Conservation (phyloP, 129 eudicot genomes). For the Pseudognaphalium luteoalbum region DNA sequence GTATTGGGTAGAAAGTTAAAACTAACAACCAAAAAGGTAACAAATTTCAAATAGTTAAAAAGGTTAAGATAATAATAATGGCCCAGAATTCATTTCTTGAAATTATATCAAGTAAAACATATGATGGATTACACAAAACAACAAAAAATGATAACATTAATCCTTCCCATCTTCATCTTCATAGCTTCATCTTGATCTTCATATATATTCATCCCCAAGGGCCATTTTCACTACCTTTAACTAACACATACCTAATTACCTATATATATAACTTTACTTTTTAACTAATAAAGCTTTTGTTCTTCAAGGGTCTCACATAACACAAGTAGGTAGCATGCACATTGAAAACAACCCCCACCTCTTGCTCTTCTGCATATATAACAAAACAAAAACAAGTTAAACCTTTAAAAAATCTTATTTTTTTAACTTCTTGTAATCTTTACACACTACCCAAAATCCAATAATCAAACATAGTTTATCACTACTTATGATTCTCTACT, state of each 20-base stretch:
- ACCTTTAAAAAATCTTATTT: not conserved
- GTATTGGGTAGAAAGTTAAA: not conserved
- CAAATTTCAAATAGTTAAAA: not conserved
- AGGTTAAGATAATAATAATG: slow-evolving; percentile 17
- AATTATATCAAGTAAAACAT: slow-evolving; percentile 19
- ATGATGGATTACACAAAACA: slow-evolving; percentile 24
- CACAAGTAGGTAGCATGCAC: slow-evolving; percentile 75
- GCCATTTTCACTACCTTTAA: slow-evolving; percentile 24
- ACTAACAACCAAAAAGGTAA: not conserved
- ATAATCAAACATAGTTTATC: not conserved
- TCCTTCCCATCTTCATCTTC: slow-evolving; percentile 5
- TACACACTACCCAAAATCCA: slow-evolving; percentile 20
- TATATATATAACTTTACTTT: slow-evolving; percentile 16
- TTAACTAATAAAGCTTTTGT: slow-evolving; percentile 14
- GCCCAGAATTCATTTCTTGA: slow-evolving; percentile 33
- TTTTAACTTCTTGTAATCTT: not conserved
- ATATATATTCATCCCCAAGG: slow-evolving; percentile 7
- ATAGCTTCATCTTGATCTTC: slow-evolving; percentile 20
- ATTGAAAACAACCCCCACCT: slow-evolving; percentile 72
- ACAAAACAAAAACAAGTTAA: slow-evolving; percentile 22
- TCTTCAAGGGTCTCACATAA: slow-evolving; percentile 24
- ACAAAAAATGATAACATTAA: slow-evolving; percentile 5
- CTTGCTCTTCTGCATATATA: slow-evolving; percentile 66
- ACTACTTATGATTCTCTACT: not conserved
- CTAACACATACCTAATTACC: slow-evolving; percentile 7